Percentiles rank a stretch among this genome's conserved stretches.
phyloP scores from a whole-genome alignment of 306 rosid genomes.

The Astragalus membranaceus region DNA sequence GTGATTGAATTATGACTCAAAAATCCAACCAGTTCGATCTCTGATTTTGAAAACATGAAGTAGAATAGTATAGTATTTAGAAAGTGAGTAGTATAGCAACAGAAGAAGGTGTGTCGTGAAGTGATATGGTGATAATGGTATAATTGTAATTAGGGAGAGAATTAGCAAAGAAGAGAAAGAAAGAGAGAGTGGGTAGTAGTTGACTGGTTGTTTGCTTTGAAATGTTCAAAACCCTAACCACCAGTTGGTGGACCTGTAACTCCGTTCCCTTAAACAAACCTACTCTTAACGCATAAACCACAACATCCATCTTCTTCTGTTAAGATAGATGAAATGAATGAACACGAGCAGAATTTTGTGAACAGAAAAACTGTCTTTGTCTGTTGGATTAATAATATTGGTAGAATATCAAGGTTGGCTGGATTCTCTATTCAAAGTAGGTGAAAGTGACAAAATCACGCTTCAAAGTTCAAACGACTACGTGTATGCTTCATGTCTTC shows the following conservation, averaged over 20 bases:
- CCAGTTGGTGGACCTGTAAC: conserved; percentile 87
- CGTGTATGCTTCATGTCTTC: conserved; percentile 23
- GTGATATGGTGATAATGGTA: neutral
- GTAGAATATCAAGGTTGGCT: conserved; percentile 21
- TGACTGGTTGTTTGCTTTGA: conserved; percentile 62
- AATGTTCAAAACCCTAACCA: conserved; percentile 62
- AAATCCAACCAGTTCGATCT: too few species aligned
- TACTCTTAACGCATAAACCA: conserved; percentile 38
- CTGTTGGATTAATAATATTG: neutral
- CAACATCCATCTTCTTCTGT: neutral
- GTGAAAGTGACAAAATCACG: conserved; percentile 42
- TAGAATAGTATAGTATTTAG: too few species aligned
- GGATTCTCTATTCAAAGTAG: conserved; percentile 28
- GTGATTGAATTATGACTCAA: too few species aligned
- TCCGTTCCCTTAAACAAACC: conserved; percentile 30
- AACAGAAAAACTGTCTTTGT: conserved; percentile 10
- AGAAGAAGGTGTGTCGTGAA: neutral
- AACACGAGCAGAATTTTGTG: neutral
- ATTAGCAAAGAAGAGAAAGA: neutral
- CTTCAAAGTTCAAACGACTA: conserved; percentile 2
- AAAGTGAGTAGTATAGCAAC: neutral
- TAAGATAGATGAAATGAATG: neutral
- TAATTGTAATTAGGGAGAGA: too few species aligned
- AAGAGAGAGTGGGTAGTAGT: conserved; percentile 32
- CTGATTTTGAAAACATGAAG: too few species aligned